phyloP scores from a whole-genome alignment of 2,329 filamentous ascomycete species.

The Aspergillus ustus region DNA sequence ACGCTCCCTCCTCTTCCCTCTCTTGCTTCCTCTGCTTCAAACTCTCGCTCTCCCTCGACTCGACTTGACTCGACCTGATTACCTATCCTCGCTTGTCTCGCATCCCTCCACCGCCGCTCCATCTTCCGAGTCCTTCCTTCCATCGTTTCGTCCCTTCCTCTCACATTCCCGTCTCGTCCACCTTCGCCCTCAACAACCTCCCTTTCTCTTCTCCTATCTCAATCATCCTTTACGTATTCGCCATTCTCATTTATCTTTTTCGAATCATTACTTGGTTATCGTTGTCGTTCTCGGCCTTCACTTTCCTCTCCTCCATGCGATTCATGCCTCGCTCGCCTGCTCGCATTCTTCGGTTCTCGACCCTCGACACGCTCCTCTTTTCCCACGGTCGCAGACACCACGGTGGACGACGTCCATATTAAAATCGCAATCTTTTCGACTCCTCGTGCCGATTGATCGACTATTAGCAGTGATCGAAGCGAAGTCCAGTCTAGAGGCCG shows the following conservation, averaged over 20 bases:
- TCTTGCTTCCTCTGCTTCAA: constrained; percentile 8
- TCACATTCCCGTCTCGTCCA: constrained; percentile 9
- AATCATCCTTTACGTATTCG: constrained; percentile 18
- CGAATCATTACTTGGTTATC: constrained; percentile 17
- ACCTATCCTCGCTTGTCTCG: constrained; percentile 10
- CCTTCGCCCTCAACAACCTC: constrained; percentile 5
- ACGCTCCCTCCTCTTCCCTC: constrained; percentile 10
- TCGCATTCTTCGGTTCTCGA: constrained; percentile 26
- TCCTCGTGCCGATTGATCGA: not conserved
- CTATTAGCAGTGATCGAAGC: not conserved
- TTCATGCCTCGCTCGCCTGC: constrained; percentile 26
- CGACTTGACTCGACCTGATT: constrained; percentile 6
- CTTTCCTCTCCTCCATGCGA: constrained; percentile 28
- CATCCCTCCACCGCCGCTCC: constrained; percentile 5
- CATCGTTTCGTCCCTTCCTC: constrained; percentile 4
- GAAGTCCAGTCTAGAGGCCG: not conserved
- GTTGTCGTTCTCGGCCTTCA: constrained; percentile 4
- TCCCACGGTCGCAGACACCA: constrained; percentile 33
- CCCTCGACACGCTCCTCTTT: constrained; percentile 26
- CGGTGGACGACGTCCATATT: constrained; percentile 23
- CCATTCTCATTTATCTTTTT: constrained; percentile 20
- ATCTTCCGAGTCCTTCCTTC: not conserved
- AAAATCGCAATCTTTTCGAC: constrained; percentile 7
- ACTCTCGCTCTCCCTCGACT: constrained; percentile 10
- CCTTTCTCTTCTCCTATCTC: constrained; percentile 19